Base-by-base conservation (phyloP, 352 stramenopile genomes). In the Pythium apleroticum region DNA sequence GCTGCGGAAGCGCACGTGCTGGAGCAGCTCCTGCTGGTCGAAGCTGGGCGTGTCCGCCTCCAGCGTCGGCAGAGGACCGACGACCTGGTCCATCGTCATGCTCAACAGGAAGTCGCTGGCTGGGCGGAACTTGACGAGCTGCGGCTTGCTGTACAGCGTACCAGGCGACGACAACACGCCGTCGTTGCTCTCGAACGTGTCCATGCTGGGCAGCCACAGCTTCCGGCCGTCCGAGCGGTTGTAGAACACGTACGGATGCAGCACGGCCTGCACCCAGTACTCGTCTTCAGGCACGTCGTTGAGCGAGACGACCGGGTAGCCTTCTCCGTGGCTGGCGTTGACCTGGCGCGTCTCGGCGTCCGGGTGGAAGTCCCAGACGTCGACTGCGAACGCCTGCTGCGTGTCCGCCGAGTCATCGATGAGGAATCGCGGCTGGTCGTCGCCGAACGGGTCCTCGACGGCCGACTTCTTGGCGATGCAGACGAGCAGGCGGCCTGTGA, bases 1-100 rank as follows among this genome's bases (percentile, higher is more conserved):
- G 30, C 78, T 89, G 30, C 80, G 80, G 74, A 89, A 88, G 39
- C 71, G 69, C 49, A 91, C 74, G 68, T 91, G 82, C 52, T 87
- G 82, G 9, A 91, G 76, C 56, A 89, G 57, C 65, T 89, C 73
- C 22, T 86, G 68, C 0, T 65, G 57, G 24, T 86, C 77, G 55
- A 66, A 65, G 9, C 22, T 22, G 7, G 57, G 45, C 17, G 25
- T 31, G 12, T 67, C 64, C 22, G 57, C 63, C 3, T 74, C 65
- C 0, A 91, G 43, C 1, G 72, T 65, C 19, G 75, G 63, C 24
- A 81, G 60, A 14, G 71, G 66, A 19, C 71, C 65, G 28, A 73
- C 73, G n/a, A 84, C 65, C 48, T 85, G 73, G 45, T 83, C 78
- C 24, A 89, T 55, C n/a, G 63, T 66, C 3, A 89, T 69, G n/a